These are phyloP conservation scores for Didymellaceae sp. DNA, from an alignment of 2,329 filamentous ascomycete species.

Conservation along the genomic window DNA sequence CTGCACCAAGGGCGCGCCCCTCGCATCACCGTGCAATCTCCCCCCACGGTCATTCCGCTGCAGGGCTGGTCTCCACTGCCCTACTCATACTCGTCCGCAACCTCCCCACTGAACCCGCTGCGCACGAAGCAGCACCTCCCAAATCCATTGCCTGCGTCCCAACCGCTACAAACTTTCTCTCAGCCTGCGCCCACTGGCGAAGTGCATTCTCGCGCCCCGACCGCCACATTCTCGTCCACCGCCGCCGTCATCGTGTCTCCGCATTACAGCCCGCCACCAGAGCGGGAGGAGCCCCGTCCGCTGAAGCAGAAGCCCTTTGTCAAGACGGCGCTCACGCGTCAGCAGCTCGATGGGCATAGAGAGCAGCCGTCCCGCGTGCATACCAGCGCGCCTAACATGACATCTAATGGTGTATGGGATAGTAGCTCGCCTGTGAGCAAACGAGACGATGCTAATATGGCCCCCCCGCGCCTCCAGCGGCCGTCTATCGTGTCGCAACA, in stretches of 20 bases:
- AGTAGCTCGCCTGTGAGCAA: slow-evolving; percentile 36
- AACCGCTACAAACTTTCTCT: slow-evolving; percentile 37
- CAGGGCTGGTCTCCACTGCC: slow-evolving; percentile 6
- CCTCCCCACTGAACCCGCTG: slow-evolving; percentile 21
- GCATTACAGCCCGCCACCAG: slow-evolving; percentile 42
- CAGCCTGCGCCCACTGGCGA: slow-evolving; percentile 40
- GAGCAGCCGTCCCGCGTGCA: slow-evolving; percentile 39
- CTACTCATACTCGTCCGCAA: slow-evolving; percentile 13
- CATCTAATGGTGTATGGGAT: slow-evolving; percentile 36
- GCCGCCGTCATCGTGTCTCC: slow-evolving; percentile 51
- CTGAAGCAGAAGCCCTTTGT: slow-evolving; percentile 39
- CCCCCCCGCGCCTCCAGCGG: slow-evolving; percentile 45
- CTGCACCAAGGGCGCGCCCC: slow-evolving; percentile 18
- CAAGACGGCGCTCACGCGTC: slow-evolving; percentile 37
- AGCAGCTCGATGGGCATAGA: slow-evolving; percentile 49
- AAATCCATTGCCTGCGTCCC: slow-evolving; percentile 17
- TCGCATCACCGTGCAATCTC: slow-evolving; percentile 8
- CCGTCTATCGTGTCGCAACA: slow-evolving; percentile 66
- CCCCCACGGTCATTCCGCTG: slow-evolving; percentile 1
- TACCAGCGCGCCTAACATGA: slow-evolving; percentile 48
- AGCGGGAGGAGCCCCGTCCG: slow-evolving; percentile 41
- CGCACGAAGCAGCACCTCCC: slow-evolving; percentile 21
- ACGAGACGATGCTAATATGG: slow-evolving; percentile 29
- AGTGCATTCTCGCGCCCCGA: slow-evolving; percentile 28
- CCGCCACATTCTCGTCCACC: slow-evolving; percentile 26